These are phyloP conservation scores for Talaromyces nanjingensis DNA, from an alignment of 495 filamentous ascomycete genomes.

Conservation along the genomic window DNA sequence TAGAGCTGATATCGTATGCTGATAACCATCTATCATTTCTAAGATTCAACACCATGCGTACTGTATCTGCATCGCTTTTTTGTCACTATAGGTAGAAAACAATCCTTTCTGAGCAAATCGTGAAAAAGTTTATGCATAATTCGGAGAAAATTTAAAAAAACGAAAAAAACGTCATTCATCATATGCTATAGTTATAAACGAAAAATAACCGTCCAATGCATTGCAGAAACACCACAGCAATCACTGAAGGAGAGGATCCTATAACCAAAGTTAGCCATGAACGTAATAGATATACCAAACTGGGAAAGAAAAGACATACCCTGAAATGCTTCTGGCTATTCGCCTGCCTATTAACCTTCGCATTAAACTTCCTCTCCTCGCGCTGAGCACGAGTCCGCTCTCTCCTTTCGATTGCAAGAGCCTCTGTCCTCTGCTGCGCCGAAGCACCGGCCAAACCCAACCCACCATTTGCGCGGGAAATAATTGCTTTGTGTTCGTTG, in stretches of 20 bases:
- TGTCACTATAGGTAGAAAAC: background rate
- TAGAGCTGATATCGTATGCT: background rate
- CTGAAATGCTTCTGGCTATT: slow-evolving; percentile 77
- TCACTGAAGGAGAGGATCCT: slow-evolving; percentile 44
- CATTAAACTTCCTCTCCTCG: slow-evolving; percentile 50
- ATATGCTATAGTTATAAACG: background rate
- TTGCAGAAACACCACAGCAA: slow-evolving; percentile 3
- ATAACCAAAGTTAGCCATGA: slow-evolving; percentile 16
- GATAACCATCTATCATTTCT: background rate
- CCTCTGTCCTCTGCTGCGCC: slow-evolving; percentile 61
- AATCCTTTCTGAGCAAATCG: background rate
- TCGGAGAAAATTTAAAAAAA: background rate
- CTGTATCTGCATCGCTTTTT: background rate
- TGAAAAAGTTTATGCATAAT: background rate
- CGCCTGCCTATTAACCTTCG: slow-evolving; percentile 53
- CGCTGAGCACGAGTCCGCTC: slow-evolving; percentile 56
- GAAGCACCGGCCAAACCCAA: slow-evolving; percentile 69
- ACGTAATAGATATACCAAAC: background rate
- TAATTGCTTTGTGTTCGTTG: slow-evolving; percentile 51
- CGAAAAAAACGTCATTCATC: background rate
- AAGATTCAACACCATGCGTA: background rate
- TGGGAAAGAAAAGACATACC: slow-evolving; percentile 31
- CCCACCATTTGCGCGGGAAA: slow-evolving; percentile 62
- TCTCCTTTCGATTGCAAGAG: slow-evolving; percentile 55
- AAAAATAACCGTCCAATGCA: background rate